Evolutionary conservation across 345 rosid species (phyloP), one percentile per base, ranked within the genome.

Genomic region (Moricandia arvensis): DNA sequence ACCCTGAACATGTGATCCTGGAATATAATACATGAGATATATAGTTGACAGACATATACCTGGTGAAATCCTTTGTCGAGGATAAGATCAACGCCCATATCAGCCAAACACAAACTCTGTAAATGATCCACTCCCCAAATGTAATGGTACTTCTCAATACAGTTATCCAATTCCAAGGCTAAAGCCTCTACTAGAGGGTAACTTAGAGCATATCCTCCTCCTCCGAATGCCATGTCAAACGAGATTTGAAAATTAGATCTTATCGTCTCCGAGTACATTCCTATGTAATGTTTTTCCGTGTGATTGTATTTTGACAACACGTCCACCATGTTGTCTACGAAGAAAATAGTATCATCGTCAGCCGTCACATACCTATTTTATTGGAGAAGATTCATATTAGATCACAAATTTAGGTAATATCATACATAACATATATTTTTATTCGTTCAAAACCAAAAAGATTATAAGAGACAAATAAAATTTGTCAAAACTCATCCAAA

Each of bases 271-370:
- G 51, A 43, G 13, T 12, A 12, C 51, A 43, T 43, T 43, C 51
- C 51, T 1, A 43, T 43, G 51, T 43, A 43, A 12, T 43, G 51
- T 43, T 43, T 43, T 12, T 43, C 51, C 51, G 51, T 43, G 51
- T 43, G 51, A 13, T 43, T 15, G 16, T 43, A 43, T 79, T 77
- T 83, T 0, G 72, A 75, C 5, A 88, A 65, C 13, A 79, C 75
- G 21, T 81, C 83, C 0, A 84, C 83, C 13, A 88, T 79, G 60
- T 86, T 90, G 59, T 88, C 85, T 2, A 84, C 43, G 31, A 88
- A 83, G 26, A 85, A 30, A 10, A 90, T 67, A 0, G 84, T 84
- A 66, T 88, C 96, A 69, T 90, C 93, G 9, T 86, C 90, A 1
- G 78, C 82, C 85, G 83, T 82, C 7, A 88, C 77, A 21, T 77